phyloP scores from a whole-genome alignment of 1,284 basidiomycete species.

The Tylopilus sp. region DNA sequence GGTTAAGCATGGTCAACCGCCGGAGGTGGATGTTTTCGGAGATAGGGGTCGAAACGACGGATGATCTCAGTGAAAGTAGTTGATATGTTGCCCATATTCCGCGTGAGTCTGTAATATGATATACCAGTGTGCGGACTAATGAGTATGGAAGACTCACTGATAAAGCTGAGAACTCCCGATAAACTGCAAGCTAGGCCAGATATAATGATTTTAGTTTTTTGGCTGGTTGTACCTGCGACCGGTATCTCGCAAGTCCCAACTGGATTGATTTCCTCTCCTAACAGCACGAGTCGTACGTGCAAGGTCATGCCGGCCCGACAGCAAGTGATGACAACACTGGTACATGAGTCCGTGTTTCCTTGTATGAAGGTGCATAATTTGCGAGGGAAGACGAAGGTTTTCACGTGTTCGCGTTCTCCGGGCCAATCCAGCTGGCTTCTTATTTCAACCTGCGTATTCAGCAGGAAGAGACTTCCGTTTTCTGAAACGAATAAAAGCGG shows the following conservation, averaged over 20 bases:
- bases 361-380: slow-evolving; percentile 44
- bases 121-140: not conserved
- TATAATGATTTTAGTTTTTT: slow-evolving; percentile 1
- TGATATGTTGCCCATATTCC: slow-evolving; percentile 39
- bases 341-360: slow-evolving; percentile 4
- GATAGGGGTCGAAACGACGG: slow-evolving; percentile 27
- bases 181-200: slow-evolving; percentile 26
- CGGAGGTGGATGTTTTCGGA: slow-evolving; percentile 40
- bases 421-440: slow-evolving; percentile 35
- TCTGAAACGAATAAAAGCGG: slow-evolving; percentile 46
- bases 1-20: slow-evolving; percentile 30
- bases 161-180: slow-evolving; percentile 29
- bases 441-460: slow-evolving; percentile 43
- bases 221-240: slow-evolving; percentile 7
- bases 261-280: slow-evolving; percentile 20
- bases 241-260: slow-evolving; percentile 24
- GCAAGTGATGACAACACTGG: slow-evolving; percentile 18
- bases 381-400: slow-evolving; percentile 46
- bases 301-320: slow-evolving; percentile 16
- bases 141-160: slow-evolving; percentile 21
- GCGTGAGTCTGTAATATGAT: slow-evolving; percentile 19
- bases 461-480: slow-evolving; percentile 43
- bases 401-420: slow-evolving; percentile 33
- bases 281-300: slow-evolving; percentile 19
- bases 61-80: slow-evolving; percentile 32